Conservation (phyloP, 495 filamentous ascomycete species). For the Aspergillus ostianus region DNA sequence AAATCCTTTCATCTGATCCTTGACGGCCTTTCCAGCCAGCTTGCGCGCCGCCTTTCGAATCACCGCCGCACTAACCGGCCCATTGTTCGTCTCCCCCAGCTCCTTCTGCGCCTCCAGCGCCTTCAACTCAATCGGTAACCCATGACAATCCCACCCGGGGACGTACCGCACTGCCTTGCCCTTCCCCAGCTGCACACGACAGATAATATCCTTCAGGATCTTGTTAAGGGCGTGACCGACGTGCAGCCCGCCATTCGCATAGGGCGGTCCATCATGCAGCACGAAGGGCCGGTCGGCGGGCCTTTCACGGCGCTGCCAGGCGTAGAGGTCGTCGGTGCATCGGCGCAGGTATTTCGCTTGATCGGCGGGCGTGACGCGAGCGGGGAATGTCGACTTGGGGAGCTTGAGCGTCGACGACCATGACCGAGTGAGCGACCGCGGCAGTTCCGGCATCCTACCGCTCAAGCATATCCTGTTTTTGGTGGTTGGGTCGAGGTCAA, state of each 20-base stretch:
- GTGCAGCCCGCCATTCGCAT: conserved; percentile 93
- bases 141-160: conserved; percentile 98
- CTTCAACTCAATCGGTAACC: conserved; percentile 94
- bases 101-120: conserved; percentile 66
- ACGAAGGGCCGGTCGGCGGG: conserved; percentile 64
- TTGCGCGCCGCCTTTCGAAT: conserved; percentile 71
- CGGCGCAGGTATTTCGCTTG: conserved; percentile 64
- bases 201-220: conserved; percentile 90
- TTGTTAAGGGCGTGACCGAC: conserved; percentile 99
- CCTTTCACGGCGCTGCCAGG: conserved; percentile 71
- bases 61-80: conserved; percentile 29
- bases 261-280: conserved; percentile 95
- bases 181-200: conserved; percentile 72
- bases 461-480: conserved; percentile 30
- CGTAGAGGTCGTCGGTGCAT: conserved; percentile 86
- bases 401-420: conserved; percentile 61
- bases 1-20: conserved; percentile 81
- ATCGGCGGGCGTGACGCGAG: conserved; percentile 48
- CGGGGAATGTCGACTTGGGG: conserved; percentile 59
- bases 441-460: conserved; percentile 49
- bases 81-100: conserved; percentile 12
- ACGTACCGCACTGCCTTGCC: conserved; percentile 81
- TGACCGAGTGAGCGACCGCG: conserved; percentile 47
- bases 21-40: conserved; percentile 71
- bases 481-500: conserved; percentile 2